Conservation (phyloP, 225 moss, liverwort and hornwort genomes). For the Takakia lepidozioides region DNA sequence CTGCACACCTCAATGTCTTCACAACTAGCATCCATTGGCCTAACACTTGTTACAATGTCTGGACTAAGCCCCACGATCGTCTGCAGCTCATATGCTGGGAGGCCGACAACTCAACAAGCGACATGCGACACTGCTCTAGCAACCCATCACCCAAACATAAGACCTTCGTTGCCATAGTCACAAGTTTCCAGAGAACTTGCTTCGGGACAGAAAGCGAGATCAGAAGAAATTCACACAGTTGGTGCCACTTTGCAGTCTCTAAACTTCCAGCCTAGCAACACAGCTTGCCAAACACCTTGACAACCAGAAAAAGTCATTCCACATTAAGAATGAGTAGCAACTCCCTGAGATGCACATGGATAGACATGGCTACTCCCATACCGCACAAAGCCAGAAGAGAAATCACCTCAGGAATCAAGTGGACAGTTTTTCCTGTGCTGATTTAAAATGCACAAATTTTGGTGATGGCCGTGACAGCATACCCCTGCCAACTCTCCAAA, state of each 20-base stretch:
- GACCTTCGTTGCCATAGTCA: too few relatives aligned
- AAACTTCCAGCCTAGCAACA: too few relatives aligned
- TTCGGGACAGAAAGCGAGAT: too few relatives aligned
- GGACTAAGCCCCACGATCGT: slow-evolving; percentile 56
- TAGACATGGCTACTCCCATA: too few relatives aligned
- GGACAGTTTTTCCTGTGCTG: slow-evolving; percentile 56
- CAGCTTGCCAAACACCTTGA: too few relatives aligned
- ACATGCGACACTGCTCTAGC: slow-evolving; percentile 52
- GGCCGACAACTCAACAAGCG: slow-evolving; percentile 74
- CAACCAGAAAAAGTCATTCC: too few relatives aligned
- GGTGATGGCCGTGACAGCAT: slow-evolving; percentile 82
- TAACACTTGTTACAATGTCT: slow-evolving; percentile 50
- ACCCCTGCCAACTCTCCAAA: slow-evolving; percentile 47
- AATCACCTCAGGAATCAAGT: slow-evolving; percentile 71
- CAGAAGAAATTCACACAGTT: too few relatives aligned
- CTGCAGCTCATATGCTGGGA: slow-evolving; percentile 94
- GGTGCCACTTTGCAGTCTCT: too few relatives aligned
- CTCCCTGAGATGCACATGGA: too few relatives aligned
- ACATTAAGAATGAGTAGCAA: too few relatives aligned
- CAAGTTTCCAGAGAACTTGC: too few relatives aligned
- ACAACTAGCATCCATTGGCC: slow-evolving; percentile 83
- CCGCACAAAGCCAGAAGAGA: too few relatives aligned
- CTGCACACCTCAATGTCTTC: slow-evolving; percentile 73
- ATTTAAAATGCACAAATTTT: slow-evolving; percentile 86
- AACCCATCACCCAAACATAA: neutral